Evolutionary conservation across 2,329 filamentous ascomycete genomes (phyloP).

Genomic region (Curvularia verruculosa): DNA sequence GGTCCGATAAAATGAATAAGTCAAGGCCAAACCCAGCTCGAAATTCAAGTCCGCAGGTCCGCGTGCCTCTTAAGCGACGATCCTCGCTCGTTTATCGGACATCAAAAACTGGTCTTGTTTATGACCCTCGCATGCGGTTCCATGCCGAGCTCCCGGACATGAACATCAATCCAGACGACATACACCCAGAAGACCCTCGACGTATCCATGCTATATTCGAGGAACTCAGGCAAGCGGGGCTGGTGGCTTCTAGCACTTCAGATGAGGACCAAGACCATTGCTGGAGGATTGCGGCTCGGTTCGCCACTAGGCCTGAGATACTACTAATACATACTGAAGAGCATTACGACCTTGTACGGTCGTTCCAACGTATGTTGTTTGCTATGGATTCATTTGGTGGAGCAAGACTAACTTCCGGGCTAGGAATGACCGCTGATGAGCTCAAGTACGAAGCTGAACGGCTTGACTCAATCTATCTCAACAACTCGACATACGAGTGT

Average conservation of each 20-base stretch:
- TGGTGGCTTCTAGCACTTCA: conserved; percentile 68
- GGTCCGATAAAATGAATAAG: conserved; percentile 35
- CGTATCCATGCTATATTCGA: conserved; percentile 93
- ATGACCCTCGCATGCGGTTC: conserved; percentile 94
- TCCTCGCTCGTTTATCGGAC: conserved; percentile 43
- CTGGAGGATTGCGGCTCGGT: conserved; percentile 74
- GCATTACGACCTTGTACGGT: conserved; percentile 80
- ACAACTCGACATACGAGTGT: conserved; percentile 79
- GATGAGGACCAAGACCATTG: conserved; percentile 59
- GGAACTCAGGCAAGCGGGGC: conserved; percentile 79
- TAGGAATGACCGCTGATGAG: conserved; percentile 60
- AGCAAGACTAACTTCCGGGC: conserved; percentile 14
- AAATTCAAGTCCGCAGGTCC: conserved; percentile 33
- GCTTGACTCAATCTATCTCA: conserved; percentile 61
- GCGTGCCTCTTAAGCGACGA: conserved; percentile 42
- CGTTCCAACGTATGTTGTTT: conserved; percentile 53
- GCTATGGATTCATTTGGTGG: conserved; percentile 12
- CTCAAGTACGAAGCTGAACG: conserved; percentile 69
- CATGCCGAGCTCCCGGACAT: conserved; percentile 73
- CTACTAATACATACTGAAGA: conserved; percentile 76
- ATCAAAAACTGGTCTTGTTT: conserved; percentile 59
- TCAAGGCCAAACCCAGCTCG: conserved; percentile 20
- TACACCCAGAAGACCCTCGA: conserved; percentile 92
- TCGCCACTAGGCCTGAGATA: conserved; percentile 80
- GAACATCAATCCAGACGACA: conserved; percentile 62